Evolutionary conservation across 2,329 filamentous ascomycete species (phyloP), one percentile per base, ranked within the genome.

Genomic region (Ceratocystis albifundus): DNA sequence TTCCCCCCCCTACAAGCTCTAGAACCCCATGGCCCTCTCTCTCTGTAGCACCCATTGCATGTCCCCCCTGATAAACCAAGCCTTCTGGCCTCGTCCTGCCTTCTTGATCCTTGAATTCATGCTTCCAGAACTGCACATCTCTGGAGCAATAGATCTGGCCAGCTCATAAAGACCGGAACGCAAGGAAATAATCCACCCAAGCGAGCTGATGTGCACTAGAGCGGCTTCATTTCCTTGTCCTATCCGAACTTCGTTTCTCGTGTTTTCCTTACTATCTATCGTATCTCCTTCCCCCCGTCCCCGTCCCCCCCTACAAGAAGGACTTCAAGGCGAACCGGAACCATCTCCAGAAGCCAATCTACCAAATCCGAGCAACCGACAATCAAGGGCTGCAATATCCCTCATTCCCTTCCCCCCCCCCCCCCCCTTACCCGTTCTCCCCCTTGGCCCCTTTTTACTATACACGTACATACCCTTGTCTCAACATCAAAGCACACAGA

Each of bases 181-280:
- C 48, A 20, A 57, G 22, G 30, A 28, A 17, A 57, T 57, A 57
- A 20, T 8, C 6, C 20, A 4, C 30, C 4, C 53, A 57, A 57
- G 53, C 53, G 22, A 57, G 53, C 17, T 10, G 53, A 17, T 30
- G 15, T 17, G 53, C 12, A 4, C 8, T 57, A 57, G 53, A 57
- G 28, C 53, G 28, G 12, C 53, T 57, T 20, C 53, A 57, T 32
- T 57, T 57, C 53, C 53, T 57, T 57, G 53, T 28, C 12, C 53
- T 28, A n/a, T 57, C 53, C 7, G 53, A 57, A 59, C 55, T 32
- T 32, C 55, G 15, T 0, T 59, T 59, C 28, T 59, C 53, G 25
- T 59, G 25, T 36, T 59, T n/a, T 10, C 4, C 4, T 8, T 17
- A 36, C 28, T 32, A 30, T n/a, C 28, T 32, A 30, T n/a, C 30